These are phyloP conservation scores for Auriscalpium vulgare DNA, from an alignment of 768 basidiomycete genomes.

Conservation along the genomic window DNA sequence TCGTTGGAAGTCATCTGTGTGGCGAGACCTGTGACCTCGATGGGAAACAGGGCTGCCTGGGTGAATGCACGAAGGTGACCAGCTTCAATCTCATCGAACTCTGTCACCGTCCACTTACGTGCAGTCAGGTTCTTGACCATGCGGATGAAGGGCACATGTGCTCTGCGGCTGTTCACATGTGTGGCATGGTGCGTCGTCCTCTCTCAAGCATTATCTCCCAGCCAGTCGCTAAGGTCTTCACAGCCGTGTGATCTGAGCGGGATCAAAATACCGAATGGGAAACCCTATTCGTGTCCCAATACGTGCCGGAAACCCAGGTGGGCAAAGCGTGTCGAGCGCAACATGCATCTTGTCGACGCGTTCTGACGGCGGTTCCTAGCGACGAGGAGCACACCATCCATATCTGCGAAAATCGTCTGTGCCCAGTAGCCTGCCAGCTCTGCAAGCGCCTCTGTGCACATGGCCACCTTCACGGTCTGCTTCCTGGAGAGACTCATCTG, in stretches of 20 bases:
- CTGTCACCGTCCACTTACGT: neutral
- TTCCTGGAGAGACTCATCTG: constrained; percentile 35
- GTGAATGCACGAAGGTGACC: constrained; percentile 43
- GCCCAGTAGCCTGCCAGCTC: constrained; percentile 46
- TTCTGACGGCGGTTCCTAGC: constrained; percentile 21
- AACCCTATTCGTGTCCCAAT: constrained; percentile 6
- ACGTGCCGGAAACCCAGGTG: constrained; percentile 4
- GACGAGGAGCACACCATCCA: constrained; percentile 38
- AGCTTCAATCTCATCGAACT: neutral
- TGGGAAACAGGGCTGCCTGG: constrained; percentile 43
- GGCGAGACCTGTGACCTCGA: constrained; percentile 40
- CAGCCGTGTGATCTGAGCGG: constrained; percentile 12
- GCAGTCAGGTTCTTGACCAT: constrained; percentile 39
- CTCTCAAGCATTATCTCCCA: neutral
- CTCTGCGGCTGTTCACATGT: constrained; percentile 44
- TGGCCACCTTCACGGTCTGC: constrained; percentile 45
- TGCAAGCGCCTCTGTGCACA: constrained; percentile 46
- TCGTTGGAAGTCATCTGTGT: constrained; percentile 42
- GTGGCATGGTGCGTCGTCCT: constrained; percentile 37
- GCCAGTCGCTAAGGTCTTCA: no score
- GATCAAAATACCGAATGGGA: constrained; percentile 1
- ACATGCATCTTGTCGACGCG: no score
- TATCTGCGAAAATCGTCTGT: constrained; percentile 42
- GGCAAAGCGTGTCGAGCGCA: neutral
- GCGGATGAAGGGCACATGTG: constrained; percentile 43